These are phyloP conservation scores for Lepiota venenata DNA, from an alignment of 768 basidiomycete genomes.

Conservation along the genomic window DNA sequence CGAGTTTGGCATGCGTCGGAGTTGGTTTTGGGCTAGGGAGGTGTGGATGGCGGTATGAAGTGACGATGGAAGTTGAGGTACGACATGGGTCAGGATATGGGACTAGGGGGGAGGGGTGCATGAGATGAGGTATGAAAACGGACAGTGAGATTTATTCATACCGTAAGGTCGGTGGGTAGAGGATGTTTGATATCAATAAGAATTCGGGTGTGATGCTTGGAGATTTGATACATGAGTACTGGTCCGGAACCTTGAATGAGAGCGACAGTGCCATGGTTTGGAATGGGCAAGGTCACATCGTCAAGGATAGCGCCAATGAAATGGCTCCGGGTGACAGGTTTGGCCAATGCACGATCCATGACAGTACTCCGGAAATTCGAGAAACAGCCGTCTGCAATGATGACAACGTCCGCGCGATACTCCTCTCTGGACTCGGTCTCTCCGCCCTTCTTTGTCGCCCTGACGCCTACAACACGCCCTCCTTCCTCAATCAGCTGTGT, in stretches of 20 bases:
- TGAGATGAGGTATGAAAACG: slow-evolving; percentile 1
- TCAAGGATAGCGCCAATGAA: slow-evolving; percentile 87
- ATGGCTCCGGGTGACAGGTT: slow-evolving; percentile 62
- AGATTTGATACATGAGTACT: slow-evolving; percentile 92
- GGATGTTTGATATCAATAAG: slow-evolving; percentile 87
- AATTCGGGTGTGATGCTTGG: slow-evolving; percentile 85
- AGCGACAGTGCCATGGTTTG: slow-evolving; percentile 79
- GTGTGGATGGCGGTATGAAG: slow-evolving; percentile 62
- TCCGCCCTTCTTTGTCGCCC: slow-evolving; percentile 44
- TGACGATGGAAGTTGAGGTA: slow-evolving; percentile 77
- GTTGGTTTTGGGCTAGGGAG: slow-evolving; percentile 75
- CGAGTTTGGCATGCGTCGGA: slow-evolving; percentile 93
- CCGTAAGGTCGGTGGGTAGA: slow-evolving; percentile 80
- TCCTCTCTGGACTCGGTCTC: slow-evolving; percentile 36
- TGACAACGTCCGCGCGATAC: slow-evolving; percentile 69
- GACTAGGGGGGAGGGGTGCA: slow-evolving; percentile 31
- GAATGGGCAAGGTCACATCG: slow-evolving; percentile 69
- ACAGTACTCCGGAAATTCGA: slow-evolving; percentile 82
- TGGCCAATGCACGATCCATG: slow-evolving; percentile 47
- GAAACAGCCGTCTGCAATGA: slow-evolving; percentile 94
- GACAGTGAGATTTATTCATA: slow-evolving; percentile 22
- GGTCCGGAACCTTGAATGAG: slow-evolving; percentile 82
- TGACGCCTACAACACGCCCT: slow-evolving; percentile 60
- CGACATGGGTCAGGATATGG: slow-evolving; percentile 68
- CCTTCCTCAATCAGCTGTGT: slow-evolving; percentile 67